These are phyloP conservation scores for Austroboletus novae-zelandiae DNA, from an alignment of 1,284 basidiomycete genomes.

Conservation along the genomic window DNA sequence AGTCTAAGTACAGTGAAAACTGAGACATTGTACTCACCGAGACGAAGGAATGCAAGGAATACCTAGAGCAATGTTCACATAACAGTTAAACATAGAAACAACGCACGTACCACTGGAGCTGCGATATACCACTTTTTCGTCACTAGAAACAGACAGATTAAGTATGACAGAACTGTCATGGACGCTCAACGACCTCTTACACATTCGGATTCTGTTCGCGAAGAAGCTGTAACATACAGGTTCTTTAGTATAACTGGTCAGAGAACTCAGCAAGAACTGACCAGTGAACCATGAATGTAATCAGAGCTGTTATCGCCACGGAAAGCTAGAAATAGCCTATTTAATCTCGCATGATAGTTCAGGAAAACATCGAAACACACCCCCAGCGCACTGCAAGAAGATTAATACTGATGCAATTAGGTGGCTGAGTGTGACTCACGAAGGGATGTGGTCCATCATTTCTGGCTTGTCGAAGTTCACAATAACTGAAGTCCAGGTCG, in stretches of 20 bases:
- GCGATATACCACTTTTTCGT: constrained; percentile 34
- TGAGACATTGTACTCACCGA: constrained; percentile 22
- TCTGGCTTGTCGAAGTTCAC: constrained; percentile 24
- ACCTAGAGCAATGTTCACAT: constrained; percentile 9
- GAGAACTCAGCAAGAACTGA: constrained; percentile 5
- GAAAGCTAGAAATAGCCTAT: constrained; percentile 21
- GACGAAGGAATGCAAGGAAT: constrained; percentile 33
- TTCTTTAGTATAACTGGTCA: background rate
- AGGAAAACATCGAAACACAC: constrained; percentile 10
- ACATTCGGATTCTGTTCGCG: constrained; percentile 32
- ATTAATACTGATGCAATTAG: constrained; percentile 2
- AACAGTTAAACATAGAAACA: background rate
- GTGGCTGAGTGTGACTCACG: constrained; percentile 10
- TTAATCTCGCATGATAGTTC: background rate
- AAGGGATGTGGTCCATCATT: constrained; percentile 29
- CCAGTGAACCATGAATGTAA: constrained; percentile 35
- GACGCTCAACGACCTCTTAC: constrained; percentile 11
- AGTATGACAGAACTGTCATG: constrained; percentile 3
- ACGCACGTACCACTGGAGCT: constrained; percentile 25
- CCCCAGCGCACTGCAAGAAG: constrained; percentile 20
- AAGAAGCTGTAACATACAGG: constrained; percentile 22
- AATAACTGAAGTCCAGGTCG: constrained; percentile 31
- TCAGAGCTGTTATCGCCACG: constrained; percentile 27
- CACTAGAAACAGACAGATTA: constrained; percentile 12
- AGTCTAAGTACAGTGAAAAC: background rate